Conservation (phyloP, 1,139 yeast genomes). For the Hansenula anomala region DNA sequence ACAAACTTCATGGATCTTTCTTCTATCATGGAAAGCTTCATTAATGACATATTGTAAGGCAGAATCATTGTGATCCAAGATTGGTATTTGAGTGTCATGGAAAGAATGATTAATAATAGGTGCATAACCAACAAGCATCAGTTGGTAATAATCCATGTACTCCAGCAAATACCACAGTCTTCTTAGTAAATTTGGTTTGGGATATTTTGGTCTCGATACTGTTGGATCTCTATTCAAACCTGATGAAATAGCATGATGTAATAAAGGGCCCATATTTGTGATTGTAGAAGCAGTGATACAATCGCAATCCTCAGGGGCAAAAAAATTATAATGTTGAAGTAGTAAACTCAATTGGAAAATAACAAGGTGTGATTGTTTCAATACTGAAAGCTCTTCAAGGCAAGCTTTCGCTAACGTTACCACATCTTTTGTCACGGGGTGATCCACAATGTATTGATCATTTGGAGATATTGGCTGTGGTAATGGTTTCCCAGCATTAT, state of each 20-base stretch:
- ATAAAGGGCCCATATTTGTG: neutral
- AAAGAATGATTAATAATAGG: neutral
- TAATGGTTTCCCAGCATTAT: neutral
- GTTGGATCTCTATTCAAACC: conserved; percentile 1
- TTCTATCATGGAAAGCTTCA: neutral
- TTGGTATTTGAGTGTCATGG: neutral
- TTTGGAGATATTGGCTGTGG: neutral
- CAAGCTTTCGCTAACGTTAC: neutral
- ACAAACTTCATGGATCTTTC: neutral
- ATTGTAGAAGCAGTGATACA: neutral
- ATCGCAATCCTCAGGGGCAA: conserved; percentile 1
- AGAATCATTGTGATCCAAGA: neutral
- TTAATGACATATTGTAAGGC: neutral
- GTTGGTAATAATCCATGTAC: neutral
- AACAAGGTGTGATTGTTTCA: neutral
- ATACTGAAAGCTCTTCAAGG: neutral
- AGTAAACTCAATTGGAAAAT: neutral
- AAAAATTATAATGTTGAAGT: neutral
- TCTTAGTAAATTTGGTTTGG: neutral
- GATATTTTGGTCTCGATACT: neutral
- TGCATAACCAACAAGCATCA: neutral
- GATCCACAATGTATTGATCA: neutral
- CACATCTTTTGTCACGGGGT: neutral
- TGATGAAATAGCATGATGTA: neutral
- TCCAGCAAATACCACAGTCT: conserved; percentile 1